Conservation (phyloP, 139 green algal species). For the Trebouxia sp. region DNA sequence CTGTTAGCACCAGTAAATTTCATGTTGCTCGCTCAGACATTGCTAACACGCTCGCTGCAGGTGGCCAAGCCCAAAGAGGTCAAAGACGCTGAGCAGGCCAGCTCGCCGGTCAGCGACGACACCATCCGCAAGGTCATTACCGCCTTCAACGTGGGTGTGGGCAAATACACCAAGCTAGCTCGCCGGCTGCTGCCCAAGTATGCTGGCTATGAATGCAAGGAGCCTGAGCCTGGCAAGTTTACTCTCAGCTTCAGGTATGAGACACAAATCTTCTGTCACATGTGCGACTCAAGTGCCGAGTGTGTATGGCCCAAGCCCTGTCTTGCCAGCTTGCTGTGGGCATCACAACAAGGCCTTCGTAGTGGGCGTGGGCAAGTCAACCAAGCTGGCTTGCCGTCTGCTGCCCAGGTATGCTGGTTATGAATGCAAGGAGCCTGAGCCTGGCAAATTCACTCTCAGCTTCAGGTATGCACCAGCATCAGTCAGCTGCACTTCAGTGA, state of each 20-base stretch:
- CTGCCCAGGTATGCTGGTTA: constrained; percentile 71
- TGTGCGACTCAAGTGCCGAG: too few relatives aligned
- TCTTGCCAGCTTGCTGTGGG: background rate
- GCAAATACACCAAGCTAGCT: constrained; percentile 46
- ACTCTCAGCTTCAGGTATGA: constrained; percentile 68
- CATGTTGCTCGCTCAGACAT: too few relatives aligned
- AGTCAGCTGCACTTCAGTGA: too few relatives aligned
- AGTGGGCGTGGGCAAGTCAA: constrained; percentile 52
- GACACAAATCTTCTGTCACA: background rate
- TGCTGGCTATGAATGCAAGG: constrained; percentile 87
- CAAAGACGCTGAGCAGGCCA: constrained; percentile 53
- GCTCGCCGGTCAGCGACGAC: constrained; percentile 37
- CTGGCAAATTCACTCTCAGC: constrained; percentile 75
- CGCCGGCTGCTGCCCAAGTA: constrained; percentile 65
- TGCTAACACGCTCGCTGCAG: constrained; percentile 26
- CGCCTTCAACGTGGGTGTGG: constrained; percentile 62
- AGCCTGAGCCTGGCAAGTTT: constrained; percentile 79
- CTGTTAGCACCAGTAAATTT: too few relatives aligned
- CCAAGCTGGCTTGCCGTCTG: constrained; percentile 53
- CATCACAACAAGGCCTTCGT: too few relatives aligned
- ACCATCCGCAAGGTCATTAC: constrained; percentile 59
- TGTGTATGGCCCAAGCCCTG: too few relatives aligned
- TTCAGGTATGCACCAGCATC: constrained; percentile 70
- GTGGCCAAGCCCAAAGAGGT: constrained; percentile 63
- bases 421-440: constrained; percentile 87